Evolutionary conservation across 2,329 filamentous ascomycete species (phyloP), one percentile per base, ranked within the genome.

Genomic region (Hypoxylon sp.): DNA sequence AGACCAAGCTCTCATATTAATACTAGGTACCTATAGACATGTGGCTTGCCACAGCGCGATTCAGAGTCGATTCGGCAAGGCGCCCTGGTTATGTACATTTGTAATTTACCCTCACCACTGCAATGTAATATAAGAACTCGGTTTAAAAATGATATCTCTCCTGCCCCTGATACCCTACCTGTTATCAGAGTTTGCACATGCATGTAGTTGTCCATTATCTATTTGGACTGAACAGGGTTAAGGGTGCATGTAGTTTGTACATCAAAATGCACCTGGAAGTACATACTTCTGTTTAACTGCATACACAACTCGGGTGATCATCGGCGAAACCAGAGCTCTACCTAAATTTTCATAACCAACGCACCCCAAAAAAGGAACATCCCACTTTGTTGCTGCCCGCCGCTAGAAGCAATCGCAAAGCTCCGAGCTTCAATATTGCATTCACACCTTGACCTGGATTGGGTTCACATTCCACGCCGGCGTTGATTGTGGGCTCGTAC

Each of bases 371-470:
- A 36, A 36, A n/a, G n/a, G n/a, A n/a, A 65, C 64, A 68, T 68
- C 61, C 64, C 67, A 65, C 67, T 57, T 65, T 33, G 8, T 22
- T 26, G 32, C 12, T 28, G 30, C 49, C 49, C 28, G 42, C 46
- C 55, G 54, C 57, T 60, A 52, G n/a, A 62, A 51, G 46, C 51
- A 59, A 64, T 60, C 64, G 64, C 56, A 69, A 66, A 66, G 57
- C 51, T 64, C 56, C 45, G 52, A 67, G 61, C 61, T 67, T 50
- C 49, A 49, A 67, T 46, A 61, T 61, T 61, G 30, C 44, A n/a
- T 45, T 38, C 30, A 4, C 44, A 40, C 12, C 24, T 30, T 28
- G 20, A 49, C 30, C 12, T 38, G 38, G 20, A 40, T 28, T 36
- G 22, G 32, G 18, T 14, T 33, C 55, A 30, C 18, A 42, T 28